Percentiles rank a stretch among this genome's conserved stretches.
These are phyloP conservation scores for Neostapfia colusana DNA, from an alignment of 176 grass and related monocot species.

Conservation along the genomic window DNA sequence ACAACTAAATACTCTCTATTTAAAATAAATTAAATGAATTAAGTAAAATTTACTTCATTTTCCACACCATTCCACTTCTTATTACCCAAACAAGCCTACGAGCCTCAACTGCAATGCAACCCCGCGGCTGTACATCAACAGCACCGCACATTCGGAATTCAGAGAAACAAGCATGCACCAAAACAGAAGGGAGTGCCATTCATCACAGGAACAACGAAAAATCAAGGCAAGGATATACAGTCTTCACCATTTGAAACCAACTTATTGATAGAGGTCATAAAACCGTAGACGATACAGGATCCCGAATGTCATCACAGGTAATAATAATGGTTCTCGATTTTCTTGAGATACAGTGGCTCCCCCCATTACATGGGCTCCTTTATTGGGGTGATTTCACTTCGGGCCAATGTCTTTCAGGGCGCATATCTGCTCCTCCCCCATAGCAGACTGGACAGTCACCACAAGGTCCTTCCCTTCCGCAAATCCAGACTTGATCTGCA, in stretches of 20 bases:
- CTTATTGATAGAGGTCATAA: conserved; percentile 42
- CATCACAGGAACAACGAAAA: background rate
- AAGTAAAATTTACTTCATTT: too few species aligned
- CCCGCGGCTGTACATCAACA: background rate
- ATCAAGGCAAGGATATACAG: background rate
- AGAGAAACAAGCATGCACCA: background rate
- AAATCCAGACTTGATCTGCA: conserved; percentile 63
- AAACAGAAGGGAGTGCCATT: background rate
- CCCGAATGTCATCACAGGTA: conserved; percentile 33
- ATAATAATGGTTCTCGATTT: conserved; percentile 28
- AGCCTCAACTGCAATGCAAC: too few species aligned
- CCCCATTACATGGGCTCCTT: background rate
- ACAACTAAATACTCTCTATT: too few species aligned
- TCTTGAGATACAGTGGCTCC: conserved; percentile 26
- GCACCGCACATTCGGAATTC: background rate
- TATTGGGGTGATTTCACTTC: conserved; percentile 39
- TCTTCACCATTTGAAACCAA: conserved; percentile 21
- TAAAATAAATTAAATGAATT: too few species aligned
- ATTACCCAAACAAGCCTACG: too few species aligned
- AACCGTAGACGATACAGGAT: conserved; percentile 43
- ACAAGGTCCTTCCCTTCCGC: conserved; percentile 54
- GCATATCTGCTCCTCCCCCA: conserved; percentile 77
- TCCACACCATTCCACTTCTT: too few species aligned
- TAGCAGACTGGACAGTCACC: conserved; percentile 67
- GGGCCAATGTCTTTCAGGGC: conserved; percentile 64